Conservation (phyloP, 1,139 yeast species). For the Sugiyamaella sp. region DNA sequence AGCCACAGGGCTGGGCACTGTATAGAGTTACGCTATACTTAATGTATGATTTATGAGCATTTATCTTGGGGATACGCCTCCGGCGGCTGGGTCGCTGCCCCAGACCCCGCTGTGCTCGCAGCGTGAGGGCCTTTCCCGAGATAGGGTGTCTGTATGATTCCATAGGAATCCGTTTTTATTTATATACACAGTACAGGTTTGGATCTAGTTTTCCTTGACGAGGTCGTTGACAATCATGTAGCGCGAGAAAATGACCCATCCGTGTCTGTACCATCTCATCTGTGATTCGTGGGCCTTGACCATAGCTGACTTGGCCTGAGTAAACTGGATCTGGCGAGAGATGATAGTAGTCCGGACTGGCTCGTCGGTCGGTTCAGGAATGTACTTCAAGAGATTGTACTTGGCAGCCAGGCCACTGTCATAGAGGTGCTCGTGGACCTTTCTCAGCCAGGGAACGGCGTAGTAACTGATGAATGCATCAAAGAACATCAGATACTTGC, state of each 20-base stretch:
- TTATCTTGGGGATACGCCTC: not conserved
- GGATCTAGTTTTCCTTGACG: constrained; percentile 30
- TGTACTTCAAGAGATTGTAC: not conserved
- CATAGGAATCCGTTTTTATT: constrained; percentile 7
- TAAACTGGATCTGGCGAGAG: constrained; percentile 23
- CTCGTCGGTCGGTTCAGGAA: constrained; percentile 12
- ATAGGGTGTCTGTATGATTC: constrained; percentile 1
- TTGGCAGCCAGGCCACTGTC: constrained; percentile 2
- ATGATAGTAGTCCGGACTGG: constrained; percentile 14
- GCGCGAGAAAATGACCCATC: constrained; percentile 79
- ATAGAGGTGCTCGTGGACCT: constrained; percentile 3
- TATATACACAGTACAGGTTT: no score
- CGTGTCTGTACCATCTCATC: constrained; percentile 94
- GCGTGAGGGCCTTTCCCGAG: no score
- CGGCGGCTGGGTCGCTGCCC: not conserved
- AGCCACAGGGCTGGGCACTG: not conserved
- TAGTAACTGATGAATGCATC: constrained; percentile 38
- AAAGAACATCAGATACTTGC: constrained; percentile 42
- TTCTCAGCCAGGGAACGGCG: constrained; percentile 9
- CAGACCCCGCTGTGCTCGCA: no score
- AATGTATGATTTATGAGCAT: constrained; percentile 1
- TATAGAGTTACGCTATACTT: not conserved
- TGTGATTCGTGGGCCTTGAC: constrained; percentile 81
- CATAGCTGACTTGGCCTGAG: constrained; percentile 59
- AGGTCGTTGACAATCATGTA: constrained; percentile 74